Evolutionary conservation across 2,329 filamentous ascomycete genomes (phyloP).

Genomic region (Claviceps fusiformis): DNA sequence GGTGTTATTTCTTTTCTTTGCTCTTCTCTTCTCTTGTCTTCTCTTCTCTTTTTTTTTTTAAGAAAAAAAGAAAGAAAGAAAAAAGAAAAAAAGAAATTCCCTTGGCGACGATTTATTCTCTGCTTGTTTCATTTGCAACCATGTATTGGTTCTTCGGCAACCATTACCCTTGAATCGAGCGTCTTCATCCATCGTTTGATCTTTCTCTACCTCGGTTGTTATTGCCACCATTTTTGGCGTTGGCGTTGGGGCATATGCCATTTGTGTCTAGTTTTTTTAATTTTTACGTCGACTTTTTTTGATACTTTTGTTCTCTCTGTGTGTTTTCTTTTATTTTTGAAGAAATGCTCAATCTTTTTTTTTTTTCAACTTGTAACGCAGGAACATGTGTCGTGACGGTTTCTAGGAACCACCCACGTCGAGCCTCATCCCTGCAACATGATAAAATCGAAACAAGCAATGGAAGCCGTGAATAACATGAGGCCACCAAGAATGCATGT

Average conservation of each 20-base stretch:
- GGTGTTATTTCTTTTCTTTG: neutral
- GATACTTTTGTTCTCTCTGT: neutral
- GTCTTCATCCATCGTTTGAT: neutral
- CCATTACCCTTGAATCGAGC: neutral
- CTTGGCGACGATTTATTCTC: neutral
- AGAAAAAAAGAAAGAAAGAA: too few relatives aligned
- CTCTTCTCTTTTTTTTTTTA: neutral
- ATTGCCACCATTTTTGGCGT: conserved; percentile 1
- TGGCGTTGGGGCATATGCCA: neutral
- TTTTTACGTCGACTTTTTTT: neutral
- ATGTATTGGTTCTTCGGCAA: too few relatives aligned
- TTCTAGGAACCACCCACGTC: too few relatives aligned
- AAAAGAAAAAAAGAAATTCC: too few relatives aligned
- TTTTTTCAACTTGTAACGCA: too few relatives aligned
- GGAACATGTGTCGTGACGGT: too few relatives aligned
- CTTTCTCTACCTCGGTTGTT: neutral
- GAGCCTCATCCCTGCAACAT: too few relatives aligned
- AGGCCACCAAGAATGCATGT: too few relatives aligned
- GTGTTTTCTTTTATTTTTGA: neutral
- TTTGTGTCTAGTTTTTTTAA: neutral
- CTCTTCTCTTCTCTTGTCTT: neutral
- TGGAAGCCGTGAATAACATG: too few relatives aligned
- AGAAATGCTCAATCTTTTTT: too few relatives aligned
- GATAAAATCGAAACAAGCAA: too few relatives aligned
- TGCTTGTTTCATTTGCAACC: neutral